phyloP scores from a whole-genome alignment of 2,329 filamentous ascomycete species.

The Trichoderma sp. region DNA sequence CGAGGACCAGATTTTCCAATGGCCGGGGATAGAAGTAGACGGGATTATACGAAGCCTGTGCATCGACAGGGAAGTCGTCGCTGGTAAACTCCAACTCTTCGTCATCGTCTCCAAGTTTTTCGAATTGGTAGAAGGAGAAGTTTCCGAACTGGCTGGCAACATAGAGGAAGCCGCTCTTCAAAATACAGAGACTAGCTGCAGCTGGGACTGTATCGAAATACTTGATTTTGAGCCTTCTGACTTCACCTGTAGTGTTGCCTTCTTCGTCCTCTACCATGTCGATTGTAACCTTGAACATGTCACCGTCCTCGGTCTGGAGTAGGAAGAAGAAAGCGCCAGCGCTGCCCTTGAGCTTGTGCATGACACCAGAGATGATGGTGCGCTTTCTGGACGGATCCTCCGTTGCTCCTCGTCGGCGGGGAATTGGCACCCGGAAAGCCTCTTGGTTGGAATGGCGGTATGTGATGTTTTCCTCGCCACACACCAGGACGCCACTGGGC shows the following conservation, averaged over 20 bases:
- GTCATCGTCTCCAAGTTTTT: constrained; percentile 93
- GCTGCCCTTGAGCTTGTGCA: constrained; percentile 87
- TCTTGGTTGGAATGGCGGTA: constrained; percentile 97
- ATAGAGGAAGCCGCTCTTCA: constrained; percentile 95
- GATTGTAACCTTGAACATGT: constrained; percentile 93
- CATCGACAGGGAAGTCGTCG: constrained; percentile 76
- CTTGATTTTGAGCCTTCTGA: constrained; percentile 83
- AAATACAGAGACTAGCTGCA: constrained; percentile 81
- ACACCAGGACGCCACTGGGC: constrained; percentile 92
- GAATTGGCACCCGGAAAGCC: constrained; percentile 84
- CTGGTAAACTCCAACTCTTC: constrained; percentile 84
- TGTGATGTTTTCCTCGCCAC: constrained; percentile 89
- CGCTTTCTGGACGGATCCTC: constrained; percentile 92
- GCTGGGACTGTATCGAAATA: constrained; percentile 97
- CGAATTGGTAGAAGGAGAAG: constrained; percentile 93
- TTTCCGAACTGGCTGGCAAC: constrained; percentile 91
- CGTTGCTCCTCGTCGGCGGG: constrained; percentile 78
- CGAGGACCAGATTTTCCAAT: constrained; percentile 77
- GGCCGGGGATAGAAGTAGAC: constrained; percentile 82
- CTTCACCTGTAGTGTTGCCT: constrained; percentile 75
- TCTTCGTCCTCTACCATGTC: constrained; percentile 83
- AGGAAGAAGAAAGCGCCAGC: constrained; percentile 94
- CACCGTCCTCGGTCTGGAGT: constrained; percentile 94
- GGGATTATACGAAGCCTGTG: constrained; percentile 67
- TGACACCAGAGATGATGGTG: constrained; percentile 83